Percentiles rank a stretch among this genome's conserved stretches.
Evolutionary conservation across 2,329 filamentous ascomycete genomes (phyloP).

Genomic region (Boeremia lycopersici): DNA sequence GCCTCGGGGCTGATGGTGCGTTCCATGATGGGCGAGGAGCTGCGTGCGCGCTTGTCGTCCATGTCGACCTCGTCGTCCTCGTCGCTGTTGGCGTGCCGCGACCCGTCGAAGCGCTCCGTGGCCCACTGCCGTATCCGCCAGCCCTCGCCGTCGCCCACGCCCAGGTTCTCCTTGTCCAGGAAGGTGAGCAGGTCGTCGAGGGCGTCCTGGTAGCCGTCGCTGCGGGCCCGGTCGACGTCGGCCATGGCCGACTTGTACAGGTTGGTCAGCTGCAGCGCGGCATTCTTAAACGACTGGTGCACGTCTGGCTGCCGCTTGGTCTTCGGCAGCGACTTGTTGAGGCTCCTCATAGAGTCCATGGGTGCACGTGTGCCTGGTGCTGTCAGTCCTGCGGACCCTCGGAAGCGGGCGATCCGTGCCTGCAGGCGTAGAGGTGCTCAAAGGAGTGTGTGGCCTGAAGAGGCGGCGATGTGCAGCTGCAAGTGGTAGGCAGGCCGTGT

Average conservation of each 20-base stretch:
- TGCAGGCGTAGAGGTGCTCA: conserved; percentile 3
- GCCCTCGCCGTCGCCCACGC: conserved; percentile 78
- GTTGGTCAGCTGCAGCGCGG: conserved; percentile 92
- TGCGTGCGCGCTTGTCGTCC: conserved; percentile 62
- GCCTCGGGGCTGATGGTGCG: conserved; percentile 55
- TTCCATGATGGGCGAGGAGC: conserved; percentile 64
- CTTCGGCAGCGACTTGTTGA: conserved; percentile 49
- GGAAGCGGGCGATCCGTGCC: conserved; percentile 9
- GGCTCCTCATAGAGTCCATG: conserved; percentile 51
- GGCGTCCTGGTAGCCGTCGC: conserved; percentile 91
- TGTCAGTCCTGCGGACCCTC: conserved; percentile 9
- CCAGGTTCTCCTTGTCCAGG: conserved; percentile 80
- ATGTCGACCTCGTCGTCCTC: conserved; percentile 71
- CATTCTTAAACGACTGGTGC: conserved; percentile 87
- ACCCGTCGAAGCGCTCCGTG: conserved; percentile 70
- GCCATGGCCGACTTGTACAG: conserved; percentile 90
- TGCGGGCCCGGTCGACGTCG: conserved; percentile 74
- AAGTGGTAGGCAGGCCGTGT: not conserved
- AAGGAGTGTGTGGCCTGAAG: conserved; percentile 5
- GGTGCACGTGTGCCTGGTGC: conserved; percentile 9
- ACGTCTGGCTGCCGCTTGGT: conserved; percentile 57
- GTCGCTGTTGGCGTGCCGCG: conserved; percentile 61
- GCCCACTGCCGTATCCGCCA: conserved; percentile 70
- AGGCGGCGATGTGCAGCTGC: conserved; percentile 7
- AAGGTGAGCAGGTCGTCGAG: conserved; percentile 87